These are phyloP conservation scores for Sindora glabra DNA, from an alignment of 306 rosid genomes.

Conservation along the genomic window DNA sequence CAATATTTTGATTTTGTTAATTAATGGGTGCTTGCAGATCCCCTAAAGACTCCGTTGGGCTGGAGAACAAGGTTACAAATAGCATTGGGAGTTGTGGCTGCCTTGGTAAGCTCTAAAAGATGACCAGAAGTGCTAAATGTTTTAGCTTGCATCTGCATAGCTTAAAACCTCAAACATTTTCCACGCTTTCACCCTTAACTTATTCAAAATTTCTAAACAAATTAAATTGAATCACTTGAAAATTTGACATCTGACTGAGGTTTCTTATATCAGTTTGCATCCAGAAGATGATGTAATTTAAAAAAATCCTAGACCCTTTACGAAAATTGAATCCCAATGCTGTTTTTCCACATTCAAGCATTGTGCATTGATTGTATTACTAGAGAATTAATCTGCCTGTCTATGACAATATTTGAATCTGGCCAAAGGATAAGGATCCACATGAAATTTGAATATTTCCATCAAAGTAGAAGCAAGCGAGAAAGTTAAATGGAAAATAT, in stretches of 20 bases:
- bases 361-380: too few species aligned
- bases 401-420: too few species aligned
- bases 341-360: too few species aligned
- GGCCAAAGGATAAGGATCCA: too few species aligned
- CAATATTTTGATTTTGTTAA: constrained; percentile 9
- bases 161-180: background rate
- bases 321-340: too few species aligned
- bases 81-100: constrained; percentile 74
- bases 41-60: constrained; percentile 75
- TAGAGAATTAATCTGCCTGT: too few species aligned
- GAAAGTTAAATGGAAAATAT: background rate
- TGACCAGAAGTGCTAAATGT: too few species aligned
- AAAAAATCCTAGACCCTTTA: too few species aligned
- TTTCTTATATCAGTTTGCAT: too few species aligned
- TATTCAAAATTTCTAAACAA: background rate
- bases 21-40: constrained; percentile 49
- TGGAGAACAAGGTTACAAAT: constrained; percentile 88
- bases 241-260: background rate
- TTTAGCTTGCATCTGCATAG: too few species aligned
- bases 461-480: background rate
- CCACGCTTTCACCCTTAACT: background rate
- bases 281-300: too few species aligned
- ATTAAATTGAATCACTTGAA: background rate
- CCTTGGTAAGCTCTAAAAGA: constrained; percentile 46
- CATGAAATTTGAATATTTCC: background rate